Evolutionary conservation across 1,284 basidiomycete species (phyloP).

Genomic region (Heimioporus punctisporus): DNA sequence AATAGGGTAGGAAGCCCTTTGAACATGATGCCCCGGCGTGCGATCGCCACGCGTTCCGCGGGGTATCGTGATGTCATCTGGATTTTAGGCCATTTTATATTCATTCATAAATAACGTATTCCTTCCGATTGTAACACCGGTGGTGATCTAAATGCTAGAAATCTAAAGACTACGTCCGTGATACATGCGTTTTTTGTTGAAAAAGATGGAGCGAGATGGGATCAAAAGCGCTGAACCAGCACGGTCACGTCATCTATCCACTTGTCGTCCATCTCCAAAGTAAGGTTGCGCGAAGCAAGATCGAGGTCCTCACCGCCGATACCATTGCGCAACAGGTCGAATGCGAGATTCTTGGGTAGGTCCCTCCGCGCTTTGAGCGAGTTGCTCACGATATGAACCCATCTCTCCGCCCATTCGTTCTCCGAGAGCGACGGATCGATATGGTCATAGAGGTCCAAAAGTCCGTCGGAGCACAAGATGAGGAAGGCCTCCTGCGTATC

Average conservation of each 20-base stretch:
- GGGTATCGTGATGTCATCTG: not conserved
- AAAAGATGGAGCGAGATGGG: not conserved
- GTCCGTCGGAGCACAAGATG: constrained; percentile 60
- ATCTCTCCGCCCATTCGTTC: constrained; percentile 40
- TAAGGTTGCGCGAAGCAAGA: constrained; percentile 56
- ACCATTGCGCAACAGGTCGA: constrained; percentile 55
- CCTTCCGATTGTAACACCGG: constrained; percentile 6
- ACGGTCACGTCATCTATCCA: constrained; percentile 79
- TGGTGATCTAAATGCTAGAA: constrained; percentile 8
- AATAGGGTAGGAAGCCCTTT: not conserved
- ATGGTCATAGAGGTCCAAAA: constrained; percentile 53
- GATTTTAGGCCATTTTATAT: constrained; percentile 15
- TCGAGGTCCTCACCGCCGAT: constrained; percentile 56
- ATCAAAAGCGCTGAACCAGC: constrained; percentile 45
- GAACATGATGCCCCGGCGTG: not conserved
- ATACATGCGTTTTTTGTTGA: not conserved
- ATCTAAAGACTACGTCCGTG: constrained; percentile 6
- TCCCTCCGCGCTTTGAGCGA: constrained; percentile 20
- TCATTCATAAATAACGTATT: constrained; percentile 15
- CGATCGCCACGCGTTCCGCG: not conserved
- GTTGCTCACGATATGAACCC: constrained; percentile 40
- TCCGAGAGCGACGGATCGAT: constrained; percentile 34
- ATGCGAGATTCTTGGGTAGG: constrained; percentile 43
- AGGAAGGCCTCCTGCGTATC: constrained; percentile 33
- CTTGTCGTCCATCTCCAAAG: constrained; percentile 60